phyloP scores from a whole-genome alignment of 345 rosid genomes.

The Kernera saxatilis region DNA sequence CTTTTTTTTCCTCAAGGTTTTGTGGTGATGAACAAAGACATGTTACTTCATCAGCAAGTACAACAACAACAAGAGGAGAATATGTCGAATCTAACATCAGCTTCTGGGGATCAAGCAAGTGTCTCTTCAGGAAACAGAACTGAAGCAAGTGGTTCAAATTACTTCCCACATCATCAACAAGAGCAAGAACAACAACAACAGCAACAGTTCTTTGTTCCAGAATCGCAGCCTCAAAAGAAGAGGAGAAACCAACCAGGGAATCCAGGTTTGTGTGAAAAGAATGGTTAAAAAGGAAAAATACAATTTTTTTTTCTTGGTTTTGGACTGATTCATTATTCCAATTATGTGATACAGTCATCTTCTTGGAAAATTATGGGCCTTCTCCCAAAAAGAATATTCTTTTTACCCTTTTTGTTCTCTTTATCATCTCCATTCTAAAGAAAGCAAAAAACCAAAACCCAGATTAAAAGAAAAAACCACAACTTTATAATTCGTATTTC shows the following conservation, averaged over 20 bases:
- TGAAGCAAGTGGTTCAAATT: slow-evolving; percentile 41
- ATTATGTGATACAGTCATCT: slow-evolving; percentile 25
- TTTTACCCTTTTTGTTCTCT: slow-evolving; percentile 25
- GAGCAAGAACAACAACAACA: slow-evolving; percentile 25
- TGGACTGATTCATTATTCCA: slow-evolving; percentile 24
- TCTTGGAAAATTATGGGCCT: slow-evolving; percentile 27
- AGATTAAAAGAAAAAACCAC: neutral
- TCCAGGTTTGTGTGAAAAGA: slow-evolving; percentile 56
- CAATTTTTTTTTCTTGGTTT: neutral
- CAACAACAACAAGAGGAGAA: slow-evolving; percentile 51
- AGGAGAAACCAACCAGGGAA: slow-evolving; percentile 88
- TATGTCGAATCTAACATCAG: slow-evolving; percentile 90
- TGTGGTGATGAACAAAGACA: slow-evolving; percentile 44
- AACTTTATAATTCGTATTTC: neutral
- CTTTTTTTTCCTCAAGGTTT: neutral
- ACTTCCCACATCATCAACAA: slow-evolving; percentile 19
- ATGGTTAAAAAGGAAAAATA: neutral
- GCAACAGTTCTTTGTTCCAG: slow-evolving; percentile 41
- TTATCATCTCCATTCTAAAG: slow-evolving; percentile 8
- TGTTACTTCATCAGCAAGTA: slow-evolving; percentile 41
- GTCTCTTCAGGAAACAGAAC: slow-evolving; percentile 66
- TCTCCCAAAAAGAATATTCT: slow-evolving; percentile 26
- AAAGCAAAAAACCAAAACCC: neutral
- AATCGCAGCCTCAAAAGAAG: slow-evolving; percentile 49
- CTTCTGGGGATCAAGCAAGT: slow-evolving; percentile 70